These are phyloP conservation scores for Paulownia fortunei DNA, from an alignment of 257 asterid species.

Conservation along the genomic window DNA sequence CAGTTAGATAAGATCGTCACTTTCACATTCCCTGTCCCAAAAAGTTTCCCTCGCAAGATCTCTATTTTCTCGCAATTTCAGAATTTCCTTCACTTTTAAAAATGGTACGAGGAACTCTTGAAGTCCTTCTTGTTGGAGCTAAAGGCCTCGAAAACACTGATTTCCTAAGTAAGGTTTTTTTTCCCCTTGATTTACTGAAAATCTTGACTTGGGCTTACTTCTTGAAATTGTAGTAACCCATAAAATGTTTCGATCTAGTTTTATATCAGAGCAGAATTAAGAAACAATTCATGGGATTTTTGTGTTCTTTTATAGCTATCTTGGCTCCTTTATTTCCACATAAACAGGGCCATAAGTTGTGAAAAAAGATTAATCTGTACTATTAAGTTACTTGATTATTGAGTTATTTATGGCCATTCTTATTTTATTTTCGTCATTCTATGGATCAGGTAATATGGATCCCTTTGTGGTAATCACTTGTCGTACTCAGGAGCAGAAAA, in stretches of 20 bases:
- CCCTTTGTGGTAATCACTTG: slow-evolving; percentile 57
- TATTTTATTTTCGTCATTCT: no score
- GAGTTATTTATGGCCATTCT: not conserved
- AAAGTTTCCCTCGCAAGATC: not conserved
- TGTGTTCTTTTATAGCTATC: not conserved
- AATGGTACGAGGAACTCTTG: slow-evolving; percentile 60
- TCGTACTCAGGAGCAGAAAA: slow-evolving; percentile 61
- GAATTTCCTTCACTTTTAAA: not conserved
- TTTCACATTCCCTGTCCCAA: not conserved
- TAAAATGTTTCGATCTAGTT: not conserved
- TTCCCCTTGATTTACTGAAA: not conserved
- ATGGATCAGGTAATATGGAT: slow-evolving; percentile 58
- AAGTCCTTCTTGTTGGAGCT: slow-evolving; percentile 58
- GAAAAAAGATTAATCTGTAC: no score
- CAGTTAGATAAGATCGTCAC: not conserved
- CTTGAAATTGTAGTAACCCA: not conserved
- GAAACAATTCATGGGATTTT: not conserved
- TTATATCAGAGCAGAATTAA: not conserved
- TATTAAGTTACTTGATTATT: no score
- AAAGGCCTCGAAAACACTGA: slow-evolving; percentile 68
- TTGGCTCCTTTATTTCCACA: no score
- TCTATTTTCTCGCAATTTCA: not conserved
- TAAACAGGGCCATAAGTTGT: no score
- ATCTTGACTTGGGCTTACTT: not conserved
- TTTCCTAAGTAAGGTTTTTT: slow-evolving; percentile 50